Evolutionary conservation across 441 rosid species (phyloP), one percentile per base, ranked within the genome.

Genomic region (Aleurites moluccanus): DNA sequence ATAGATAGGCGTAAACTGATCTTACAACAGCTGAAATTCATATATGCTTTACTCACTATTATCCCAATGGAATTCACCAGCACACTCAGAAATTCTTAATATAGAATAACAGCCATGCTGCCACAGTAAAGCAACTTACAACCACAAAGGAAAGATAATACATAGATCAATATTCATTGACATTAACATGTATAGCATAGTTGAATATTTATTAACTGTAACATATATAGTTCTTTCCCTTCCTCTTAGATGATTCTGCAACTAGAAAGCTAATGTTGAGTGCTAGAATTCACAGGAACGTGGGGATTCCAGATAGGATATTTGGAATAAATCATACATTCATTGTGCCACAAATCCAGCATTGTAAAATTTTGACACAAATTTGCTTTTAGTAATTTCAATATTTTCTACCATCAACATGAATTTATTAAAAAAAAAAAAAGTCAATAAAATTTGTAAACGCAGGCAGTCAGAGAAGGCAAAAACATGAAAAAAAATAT

Each of bases 341-440:
- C 14, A 61, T 30, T 59, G 6, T 59, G 13, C 25, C 16, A 59
- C 13, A 14, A 3, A 18, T 52, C 56, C 56, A 59, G 30, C 10
- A 10, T 59, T 16, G 18, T 13, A 59, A 59, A 6, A 25, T 23
- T 2, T 59, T 25, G 0, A 8, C 16, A 25, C 25, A 16, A 11
- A 10, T 59, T 1, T 9, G 30, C 3, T 25, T 10, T 20, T 59
- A 25, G 62, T 23, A 7, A 57, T 23, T 57, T 57, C 62, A 57
- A 27, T 42, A 23, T 66, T 66, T 66, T 66, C 20, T 14, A 66
- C 70, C n/a, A 66, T 45, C 65, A 6, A 56, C 1, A 61, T 61
- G 65, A 14, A 30, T 30, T 16, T 50, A 68, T 11, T 25, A n/a
- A n/a, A n/a, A n/a, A 13, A 16, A 50, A 47, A 50, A 8, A 27